These are phyloP conservation scores for Euptelea pleiosperma DNA, from an alignment of 164 flowering plant species.

Conservation along the genomic window DNA sequence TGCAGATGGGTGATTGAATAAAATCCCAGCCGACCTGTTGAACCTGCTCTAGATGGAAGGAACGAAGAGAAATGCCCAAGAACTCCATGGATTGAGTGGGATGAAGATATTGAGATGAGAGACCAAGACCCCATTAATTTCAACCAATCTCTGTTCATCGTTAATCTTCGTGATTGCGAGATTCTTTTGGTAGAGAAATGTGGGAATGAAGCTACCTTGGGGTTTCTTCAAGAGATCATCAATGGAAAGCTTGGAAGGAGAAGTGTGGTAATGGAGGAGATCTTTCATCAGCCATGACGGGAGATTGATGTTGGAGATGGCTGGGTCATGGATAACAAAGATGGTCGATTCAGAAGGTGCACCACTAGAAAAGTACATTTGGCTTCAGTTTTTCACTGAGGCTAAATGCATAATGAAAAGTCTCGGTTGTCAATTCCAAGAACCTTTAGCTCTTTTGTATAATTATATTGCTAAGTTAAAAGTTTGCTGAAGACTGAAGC, in stretches of 20 bases:
- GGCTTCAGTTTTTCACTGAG: no score
- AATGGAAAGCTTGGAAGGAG: conserved; percentile 34
- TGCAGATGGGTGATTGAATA: conserved; percentile 25
- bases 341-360: conserved; percentile 38
- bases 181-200: conserved; percentile 32
- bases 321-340: conserved; percentile 57
- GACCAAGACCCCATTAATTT: conserved; percentile 51
- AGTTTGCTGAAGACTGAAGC: no score
- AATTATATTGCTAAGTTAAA: no score
- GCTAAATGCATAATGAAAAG: no score
- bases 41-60: conserved; percentile 11
- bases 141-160: conserved; percentile 19
- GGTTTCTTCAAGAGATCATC: conserved; percentile 34
- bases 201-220: conserved; percentile 37
- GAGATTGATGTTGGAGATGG: conserved; percentile 34
- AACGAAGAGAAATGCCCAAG: conserved; percentile 38
- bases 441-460: no score
- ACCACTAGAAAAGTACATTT: no score
- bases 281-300: conserved; percentile 30
- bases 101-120: conserved; percentile 55
- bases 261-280: conserved; percentile 52
- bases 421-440: no score
- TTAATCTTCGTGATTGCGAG: conserved; percentile 32
- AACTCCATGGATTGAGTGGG: conserved; percentile 53
- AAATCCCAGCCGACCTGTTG: conserved; percentile 9